Base-by-base conservation (phyloP, 345 rosid genomes). In the Euphorbia tirucalli region DNA sequence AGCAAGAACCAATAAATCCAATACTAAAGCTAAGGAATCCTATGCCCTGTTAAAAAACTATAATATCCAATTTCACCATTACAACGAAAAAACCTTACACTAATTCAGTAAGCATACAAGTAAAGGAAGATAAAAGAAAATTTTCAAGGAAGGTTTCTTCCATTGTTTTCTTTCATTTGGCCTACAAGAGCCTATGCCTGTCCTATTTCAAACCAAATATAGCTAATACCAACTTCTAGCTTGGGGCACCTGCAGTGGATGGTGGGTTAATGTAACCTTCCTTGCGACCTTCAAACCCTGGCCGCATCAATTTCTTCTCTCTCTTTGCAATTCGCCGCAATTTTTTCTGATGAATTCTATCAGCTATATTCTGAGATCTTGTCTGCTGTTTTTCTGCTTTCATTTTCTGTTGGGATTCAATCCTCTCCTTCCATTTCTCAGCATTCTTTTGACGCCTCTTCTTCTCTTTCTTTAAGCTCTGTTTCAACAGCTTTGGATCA, bases 231-330 rank as follows among this genome's bases (percentile, higher is more conserved):
- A 7, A 39, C 15, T 43, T 41, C 37, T 25, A 30, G 15, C 22
- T 19, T 14, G n/a, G 22, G 14, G 71, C 25, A 31, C 56, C 56
- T 35, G 21, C 74, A 30, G 69, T 72, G 2, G 73, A 54, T 55
- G 50, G 25, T 54, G 49, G 68, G 52, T 81, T 81, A 50, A 84
- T 69, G 57, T 57, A 81, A 22, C 83, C 82, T 46, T 77, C 79
- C 70, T 76, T 77, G 32, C 91, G 92, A 61, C 97, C 97, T 89
- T 89, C 96, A 74, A 92, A 90, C n/a, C 97, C 96, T 9, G 98
- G 95, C 61, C 96, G 81, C 74, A 88, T 31, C 58, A 92, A 91
- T 84, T 92, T 90, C 71, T 90, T 94, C 90, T 95, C 97, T 66
- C 99, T 84, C 78, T 90, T 94, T 0, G 89, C 96, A 27, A 92